These are phyloP conservation scores for Suillus luteus DNA, from an alignment of 768 basidiomycete genomes.

Conservation along the genomic window DNA sequence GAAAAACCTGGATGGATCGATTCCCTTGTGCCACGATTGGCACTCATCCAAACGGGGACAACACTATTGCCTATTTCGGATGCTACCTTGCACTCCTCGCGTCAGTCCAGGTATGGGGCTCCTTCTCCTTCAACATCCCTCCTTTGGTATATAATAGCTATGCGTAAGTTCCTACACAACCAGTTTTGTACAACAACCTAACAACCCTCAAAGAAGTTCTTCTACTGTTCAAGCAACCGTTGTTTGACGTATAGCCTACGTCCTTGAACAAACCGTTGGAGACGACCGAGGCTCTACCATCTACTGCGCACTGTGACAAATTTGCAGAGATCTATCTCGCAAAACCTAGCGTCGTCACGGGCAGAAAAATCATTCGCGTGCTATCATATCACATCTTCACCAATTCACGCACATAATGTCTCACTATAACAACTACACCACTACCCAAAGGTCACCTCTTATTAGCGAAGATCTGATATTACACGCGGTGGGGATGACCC, in stretches of 20 bases:
- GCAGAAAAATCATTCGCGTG: slow-evolving; percentile 11
- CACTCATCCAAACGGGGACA: slow-evolving; percentile 25
- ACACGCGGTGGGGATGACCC: too few species aligned
- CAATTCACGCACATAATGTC: slow-evolving; percentile 41
- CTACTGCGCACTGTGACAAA: slow-evolving; percentile 11
- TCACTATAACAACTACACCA: slow-evolving; percentile 40
- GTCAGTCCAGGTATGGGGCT: slow-evolving; percentile 8
- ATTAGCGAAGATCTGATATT: too few species aligned
- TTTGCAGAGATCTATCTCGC: slow-evolving; percentile 4
- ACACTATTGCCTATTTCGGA: slow-evolving; percentile 21
- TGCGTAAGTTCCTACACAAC: slow-evolving; percentile 16
- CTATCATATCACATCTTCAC: slow-evolving; percentile 7
- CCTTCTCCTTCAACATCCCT: slow-evolving; percentile 13
- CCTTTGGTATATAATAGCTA: slow-evolving; percentile 29
- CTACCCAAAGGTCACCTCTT: slow-evolving; percentile 53
- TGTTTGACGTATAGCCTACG: slow-evolving; percentile 14
- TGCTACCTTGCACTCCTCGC: slow-evolving; percentile 29
- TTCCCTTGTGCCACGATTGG: slow-evolving; percentile 19
- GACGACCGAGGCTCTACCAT: slow-evolving; percentile 1
- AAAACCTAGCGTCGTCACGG: slow-evolving; percentile 3
- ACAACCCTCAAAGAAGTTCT: slow-evolving; percentile 16
- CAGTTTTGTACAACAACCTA: slow-evolving; percentile 17
- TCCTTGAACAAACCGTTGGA: slow-evolving; percentile 4
- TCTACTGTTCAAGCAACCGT: slow-evolving; percentile 6
- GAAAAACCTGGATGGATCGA: slow-evolving; percentile 1